phyloP scores from a whole-genome alignment of 2,329 filamentous ascomycete genomes.

The Nannizziopsis barbatae region DNA sequence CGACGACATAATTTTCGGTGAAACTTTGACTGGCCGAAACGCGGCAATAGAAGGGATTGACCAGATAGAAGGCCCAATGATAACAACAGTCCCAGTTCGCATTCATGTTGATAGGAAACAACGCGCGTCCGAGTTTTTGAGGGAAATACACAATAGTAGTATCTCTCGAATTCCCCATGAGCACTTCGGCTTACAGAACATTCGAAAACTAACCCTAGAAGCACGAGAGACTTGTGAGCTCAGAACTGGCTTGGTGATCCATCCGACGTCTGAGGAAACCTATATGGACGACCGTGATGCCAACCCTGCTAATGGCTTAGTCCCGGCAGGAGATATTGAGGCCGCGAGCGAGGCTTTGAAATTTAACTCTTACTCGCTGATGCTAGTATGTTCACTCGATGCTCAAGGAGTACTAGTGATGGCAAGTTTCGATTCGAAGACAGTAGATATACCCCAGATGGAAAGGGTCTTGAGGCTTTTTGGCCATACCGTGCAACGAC shows the following conservation, averaged over 20 bases:
- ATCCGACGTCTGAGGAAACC: conserved; percentile 16
- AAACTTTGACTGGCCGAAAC: conserved; percentile 34
- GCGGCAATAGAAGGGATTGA: conserved; percentile 30
- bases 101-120: conserved; percentile 25
- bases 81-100: conserved; percentile 35
- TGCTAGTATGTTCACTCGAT: conserved; percentile 52
- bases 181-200: conserved; percentile 42
- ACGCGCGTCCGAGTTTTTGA: conserved; percentile 39
- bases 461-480: conserved; percentile 42
- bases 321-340: conserved; percentile 47
- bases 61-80: conserved; percentile 35
- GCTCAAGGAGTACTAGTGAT: conserved; percentile 48
- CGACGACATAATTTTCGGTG: conserved; percentile 34
- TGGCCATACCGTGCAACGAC: conserved; percentile 31
- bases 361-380: conserved; percentile 46
- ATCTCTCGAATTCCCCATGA: conserved; percentile 49
- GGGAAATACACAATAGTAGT: conserved; percentile 41
- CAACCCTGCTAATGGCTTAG: conserved; percentile 41
- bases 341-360: conserved; percentile 49
- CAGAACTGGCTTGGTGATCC: conserved; percentile 18
- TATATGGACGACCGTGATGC: neutral
- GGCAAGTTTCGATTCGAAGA: conserved; percentile 52
- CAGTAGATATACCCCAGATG: conserved; percentile 41
- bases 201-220: conserved; percentile 41
- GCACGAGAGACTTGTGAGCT: conserved; percentile 33